Evolutionary conservation across 2,329 filamentous ascomycete species (phyloP), one percentile per base, ranked within the genome.

Genomic region (Phaeomoniella chlamydospora): DNA sequence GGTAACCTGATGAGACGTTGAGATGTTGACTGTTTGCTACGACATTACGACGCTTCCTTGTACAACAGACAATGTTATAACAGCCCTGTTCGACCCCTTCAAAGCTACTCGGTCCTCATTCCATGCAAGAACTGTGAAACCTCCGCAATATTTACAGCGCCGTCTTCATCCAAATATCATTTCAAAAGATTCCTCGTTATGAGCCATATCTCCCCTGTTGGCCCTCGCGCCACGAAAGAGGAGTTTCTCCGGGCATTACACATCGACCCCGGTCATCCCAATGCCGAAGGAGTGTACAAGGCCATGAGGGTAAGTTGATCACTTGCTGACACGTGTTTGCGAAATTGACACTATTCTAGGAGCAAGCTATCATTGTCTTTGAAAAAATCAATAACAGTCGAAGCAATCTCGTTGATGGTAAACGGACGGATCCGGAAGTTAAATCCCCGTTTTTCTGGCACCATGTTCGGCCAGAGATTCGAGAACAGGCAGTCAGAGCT

Each of bases 391-490:
- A 62, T 39, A 50, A 52, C 41, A 55, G 59, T 39, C 57, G 49
- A 16, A 49, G 52, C 19, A 50, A 55, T 43, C 53, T 64, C 18
- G 50, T 62, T 32, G 60, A 63, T 33, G 57, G 47, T 35, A 44
- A 61, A 22, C 52, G 54, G 29, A 47, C 46, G 37, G 57, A 61
- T 40, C 53, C 55, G 15, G 41, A 42, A 31, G 56, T 52, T 18
- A 51, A 53, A 12, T 58, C 58, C 3, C 59, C 60, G 2, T 63
- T 57, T 45, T 64, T 61, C 48, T 64, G 60, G 60, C 60, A 64
- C 42, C 58, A 63, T 34, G 61, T 64, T 39, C 53, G 58, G 15
- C 57, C 53, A 13, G 60, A 64, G 19, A 49, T 53, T 16, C 59
- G 61, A 42, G 53, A 53, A 22, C 58, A 55, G 52, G 60, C 51